Evolutionary conservation across 305 asterid genomes (phyloP).

Genomic region (Fraxinus greggii): DNA sequence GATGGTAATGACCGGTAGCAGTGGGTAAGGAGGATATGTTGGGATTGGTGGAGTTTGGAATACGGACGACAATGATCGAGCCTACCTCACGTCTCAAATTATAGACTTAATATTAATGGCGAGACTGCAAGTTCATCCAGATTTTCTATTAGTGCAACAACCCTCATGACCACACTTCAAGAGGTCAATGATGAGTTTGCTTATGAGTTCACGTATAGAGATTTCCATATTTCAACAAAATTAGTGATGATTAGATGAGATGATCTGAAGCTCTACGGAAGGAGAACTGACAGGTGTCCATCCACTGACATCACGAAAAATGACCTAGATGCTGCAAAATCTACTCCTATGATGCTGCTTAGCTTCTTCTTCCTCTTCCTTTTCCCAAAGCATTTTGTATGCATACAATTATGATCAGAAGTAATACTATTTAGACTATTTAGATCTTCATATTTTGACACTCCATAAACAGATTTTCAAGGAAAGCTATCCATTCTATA

Average conservation of each 20-base stretch:
- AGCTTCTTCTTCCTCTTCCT: neutral
- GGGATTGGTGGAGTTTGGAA: neutral
- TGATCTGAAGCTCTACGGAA: neutral
- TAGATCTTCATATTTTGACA: neutral
- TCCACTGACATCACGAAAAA: neutral
- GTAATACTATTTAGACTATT: neutral
- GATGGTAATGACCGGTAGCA: neutral
- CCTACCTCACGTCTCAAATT: neutral
- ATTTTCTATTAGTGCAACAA: neutral
- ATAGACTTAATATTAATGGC: neutral
- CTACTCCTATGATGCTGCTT: neutral
- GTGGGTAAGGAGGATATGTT: neutral
- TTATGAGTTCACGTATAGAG: neutral
- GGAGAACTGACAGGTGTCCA: constrained; percentile 9
- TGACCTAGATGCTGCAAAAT: neutral
- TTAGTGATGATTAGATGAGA: neutral
- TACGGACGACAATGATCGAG: neutral
- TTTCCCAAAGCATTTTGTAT: neutral
- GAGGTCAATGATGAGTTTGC: neutral
- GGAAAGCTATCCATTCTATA: constrained; percentile 4
- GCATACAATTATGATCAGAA: neutral
- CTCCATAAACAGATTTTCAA: neutral
- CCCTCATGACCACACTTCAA: neutral
- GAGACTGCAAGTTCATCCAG: neutral
- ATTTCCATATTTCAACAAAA: neutral